Evolutionary conservation across 2,329 filamentous ascomycete species (phyloP), one percentile per base, ranked within the genome.

Genomic region (Metarhizium robertsii): DNA sequence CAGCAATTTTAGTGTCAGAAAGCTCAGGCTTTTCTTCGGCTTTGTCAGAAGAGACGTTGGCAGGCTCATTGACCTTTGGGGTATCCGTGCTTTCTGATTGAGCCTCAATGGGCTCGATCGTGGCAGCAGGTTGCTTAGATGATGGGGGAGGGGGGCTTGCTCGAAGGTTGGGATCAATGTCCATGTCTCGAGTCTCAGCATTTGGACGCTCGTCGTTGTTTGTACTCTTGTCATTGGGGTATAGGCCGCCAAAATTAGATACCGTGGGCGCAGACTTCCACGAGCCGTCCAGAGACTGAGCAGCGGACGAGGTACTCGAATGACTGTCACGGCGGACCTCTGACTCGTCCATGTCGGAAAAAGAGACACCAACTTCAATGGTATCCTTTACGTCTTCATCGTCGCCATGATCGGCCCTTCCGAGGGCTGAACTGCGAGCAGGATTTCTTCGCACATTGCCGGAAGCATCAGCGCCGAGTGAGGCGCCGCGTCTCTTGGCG

Each of bases 351-450:
- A 64, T 56, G 52, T 71, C 69, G 32, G 68, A 67, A 46, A 65
- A 66, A 36, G 65, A 67, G 45, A 76, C 75, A 50, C 78, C 77
- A 51, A 82, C 79, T 61, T 82, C 76, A 57, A 83, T 83, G 14
- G 79, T 81, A 62, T 83, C 79, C 63, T 79, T 75, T 32, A 81
- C 76, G 47, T 80, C 75, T 32, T 75, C 75, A 57, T 77, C 73
- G 52, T 77, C 73, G 25, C 32, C 47, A 18, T 65, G 65, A 60
- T 70, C 70, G 51, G 65, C 59, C 58, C 63, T 65, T 38, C 65
- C 50, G 55, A 72, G 68, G 52, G 66, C 60, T 7, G 66, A 65
- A 65, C 73, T 75, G 58, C 71, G 70, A 55, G 71, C 63, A 42
- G 72, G 66, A 58, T 73, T 72, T 58, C 74, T 71, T 53, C 74